Conservation (phyloP, 2,329 filamentous ascomycete genomes). For the Pseudogymnoascus sp. region DNA sequence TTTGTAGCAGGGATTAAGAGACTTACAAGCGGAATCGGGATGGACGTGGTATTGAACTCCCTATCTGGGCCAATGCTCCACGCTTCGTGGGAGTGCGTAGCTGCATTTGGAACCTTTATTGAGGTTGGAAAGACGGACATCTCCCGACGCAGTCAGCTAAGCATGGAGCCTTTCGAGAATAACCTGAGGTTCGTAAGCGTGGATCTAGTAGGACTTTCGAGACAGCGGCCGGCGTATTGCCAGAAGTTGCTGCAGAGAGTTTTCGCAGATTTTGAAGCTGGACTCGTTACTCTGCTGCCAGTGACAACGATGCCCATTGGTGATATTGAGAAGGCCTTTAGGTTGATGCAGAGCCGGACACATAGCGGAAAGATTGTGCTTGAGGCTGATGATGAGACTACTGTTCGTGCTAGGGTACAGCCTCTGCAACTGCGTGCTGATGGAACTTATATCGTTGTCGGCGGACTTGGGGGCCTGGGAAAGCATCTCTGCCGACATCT, state of each 20-base stretch:
- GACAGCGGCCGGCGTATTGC: neutral
- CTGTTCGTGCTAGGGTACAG: slow-evolving; percentile 13
- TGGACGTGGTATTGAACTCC: slow-evolving; percentile 31
- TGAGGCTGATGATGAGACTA: neutral
- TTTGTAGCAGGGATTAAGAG: slow-evolving; percentile 27
- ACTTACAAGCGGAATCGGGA: slow-evolving; percentile 25
- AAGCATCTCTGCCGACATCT: slow-evolving; percentile 32
- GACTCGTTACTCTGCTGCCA: neutral
- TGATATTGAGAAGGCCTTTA: neutral
- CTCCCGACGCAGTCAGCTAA: neutral
- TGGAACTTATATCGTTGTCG: slow-evolving; percentile 32
- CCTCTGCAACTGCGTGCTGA: slow-evolving; percentile 16
- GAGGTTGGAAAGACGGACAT: slow-evolving; percentile 33
- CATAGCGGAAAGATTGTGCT: slow-evolving; percentile 5
- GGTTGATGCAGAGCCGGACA: neutral
- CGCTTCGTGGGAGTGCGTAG: slow-evolving; percentile 31
- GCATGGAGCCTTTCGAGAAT: neutral
- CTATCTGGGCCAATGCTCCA: slow-evolving; percentile 26
- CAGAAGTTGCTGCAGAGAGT: neutral
- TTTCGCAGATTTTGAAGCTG: neutral
- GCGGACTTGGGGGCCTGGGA: slow-evolving; percentile 38
- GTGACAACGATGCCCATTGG: neutral
- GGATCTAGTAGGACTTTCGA: neutral
- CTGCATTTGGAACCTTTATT: slow-evolving; percentile 34
- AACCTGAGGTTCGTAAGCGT: neutral